Evolutionary conservation across 768 basidiomycete genomes (phyloP), one percentile per base, ranked within the genome.

Genomic region (Lentinula boryana): DNA sequence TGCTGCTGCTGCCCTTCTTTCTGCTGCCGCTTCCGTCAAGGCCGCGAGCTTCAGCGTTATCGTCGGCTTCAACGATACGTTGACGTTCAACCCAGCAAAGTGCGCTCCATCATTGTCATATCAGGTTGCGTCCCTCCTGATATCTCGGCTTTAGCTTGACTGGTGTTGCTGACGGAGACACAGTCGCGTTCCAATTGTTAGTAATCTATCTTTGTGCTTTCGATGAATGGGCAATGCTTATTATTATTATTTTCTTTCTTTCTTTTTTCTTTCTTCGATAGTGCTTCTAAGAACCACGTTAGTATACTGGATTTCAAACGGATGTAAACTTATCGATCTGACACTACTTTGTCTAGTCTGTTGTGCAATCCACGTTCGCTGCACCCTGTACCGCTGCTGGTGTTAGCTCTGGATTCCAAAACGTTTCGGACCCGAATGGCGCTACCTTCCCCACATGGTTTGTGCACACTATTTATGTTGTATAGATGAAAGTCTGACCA

Each of bases 341-440:
- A 49, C 23, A 12, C 13, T 5, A 40, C 53, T 44, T 27, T 23
- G 33, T 32, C 46, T 64, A 85, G 81, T 78, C 83, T 18, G 80
- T 83, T 51, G 85, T 84, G 5, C 83, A 86, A 69, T 86, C 84
- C 9, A 80, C 81, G 43, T 87, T 88, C 64, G 73, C 78, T 41
- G 64, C 61, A 51, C 86, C 86, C 23, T 88, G 86, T 69, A 63
- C 75, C 16, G 63, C 69, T 6, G 64, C 63, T 23, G 82, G 81
- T 43, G 68, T 79, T 50, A 75, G 82, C 71, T 85, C 84, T 15
- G 83, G 82, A 40, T 87, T 81, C 76, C 71, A 74, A 36, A 50
- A 48, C 35, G 48, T 50, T 66, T 63, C 71, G 27, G 73, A 78
- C 35, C 61, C 71, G 13, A 64, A 69, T 35, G 68, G 68, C 31